Base-by-base conservation (phyloP, 163 green algal species). In the Chloromonas sp. region DNA sequence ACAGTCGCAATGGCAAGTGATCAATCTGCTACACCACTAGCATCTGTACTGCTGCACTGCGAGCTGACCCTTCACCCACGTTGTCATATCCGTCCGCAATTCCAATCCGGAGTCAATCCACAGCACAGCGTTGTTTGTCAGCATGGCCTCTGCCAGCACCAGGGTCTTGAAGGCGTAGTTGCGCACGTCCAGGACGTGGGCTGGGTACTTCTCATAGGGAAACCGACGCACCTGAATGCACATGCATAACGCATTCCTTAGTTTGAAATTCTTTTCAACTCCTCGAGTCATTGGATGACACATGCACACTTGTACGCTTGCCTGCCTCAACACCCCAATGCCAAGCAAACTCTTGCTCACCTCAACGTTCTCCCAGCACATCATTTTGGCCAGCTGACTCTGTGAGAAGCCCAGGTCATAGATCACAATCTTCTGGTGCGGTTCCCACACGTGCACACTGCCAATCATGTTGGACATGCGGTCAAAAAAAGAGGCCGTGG, bases 111-210 rank as follows among this genome's bases (percentile, higher is more conserved):
- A 76, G 81, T 88, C 85, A 2, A 88, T 85, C 85, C 85, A 88
- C 81, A 88, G 81, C 81, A 88, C 81, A 0, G 60, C 60, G 2
- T 1, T 2, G 15, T 57, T 14, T 1, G 3, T n/a, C 2, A 71
- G n/a, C 70, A 91, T 62, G 1, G 86, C 86, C 66, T 87, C 82
- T 14, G 78, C 0, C 13, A 88, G 80, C 36, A 84, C 82, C 61
- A 91, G 84, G 15, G 81, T 62, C 85, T 91, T 91, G 88, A 91
- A 91, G 60, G 88, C 88, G 74, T 87, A 87, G 80, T 84, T 87
- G 79, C n/a, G 57, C 14, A 84, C 80, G 71, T 87, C 84, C n/a
- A 1, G 1, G 79, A 87, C 84, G 70, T 86, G 61, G 76, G 81
- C 58, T 14, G 85, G 85, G 81, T 88, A 89, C 11, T 79, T 60